Base-by-base conservation (phyloP, 306 rosid genomes). In the Lathyrus oleraceus region DNA sequence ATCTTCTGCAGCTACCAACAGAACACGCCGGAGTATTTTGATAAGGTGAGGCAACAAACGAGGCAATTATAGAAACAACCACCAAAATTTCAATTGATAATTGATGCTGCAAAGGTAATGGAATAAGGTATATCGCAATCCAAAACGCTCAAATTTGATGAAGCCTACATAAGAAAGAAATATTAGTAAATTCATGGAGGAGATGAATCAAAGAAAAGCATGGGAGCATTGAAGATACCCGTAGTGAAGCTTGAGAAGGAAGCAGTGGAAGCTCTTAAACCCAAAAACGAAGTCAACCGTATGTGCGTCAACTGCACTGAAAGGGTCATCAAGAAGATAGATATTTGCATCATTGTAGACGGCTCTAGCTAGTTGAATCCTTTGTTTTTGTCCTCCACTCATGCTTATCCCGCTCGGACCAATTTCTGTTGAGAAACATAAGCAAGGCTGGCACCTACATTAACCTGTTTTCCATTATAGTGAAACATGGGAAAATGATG, bases 351-450 rank as follows among this genome's bases (percentile, higher is more conserved):
- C 96, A 53, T 82, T 85, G 72, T 88, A 88, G 49, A 88, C 87
- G 27, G 97, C 96, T 67, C 93, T 74, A 42, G 96, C 97, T 5
- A 88, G 91, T 61, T 87, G 96, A 81, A 91, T 87, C 84, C 93
- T 84, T 51, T 91, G 96, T 79, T 88, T 91, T 72, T 91, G 97
- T 49, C 97, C 97, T 69, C 93, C 97, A 73, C 97, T 91, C 93
- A 91, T 61, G 87, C 88, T 91, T 47, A 88, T 68, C 64, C 97
- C 96, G 85, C 97, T 52, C 81, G 88, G 91, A 11, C 97, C 97
- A 39, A 91, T 88, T 82, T 91, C 97, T 32, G 96, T 74, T 91
- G 97, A 74, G 97, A 79, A 75, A 91, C 96, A 66, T 88, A 87
- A 11, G 96, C 97, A 15, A 87, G 53, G 6, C 75, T 83, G 48